Conservation (phyloP, 2,329 filamentous ascomycete genomes). For the Boeremia exigua region DNA sequence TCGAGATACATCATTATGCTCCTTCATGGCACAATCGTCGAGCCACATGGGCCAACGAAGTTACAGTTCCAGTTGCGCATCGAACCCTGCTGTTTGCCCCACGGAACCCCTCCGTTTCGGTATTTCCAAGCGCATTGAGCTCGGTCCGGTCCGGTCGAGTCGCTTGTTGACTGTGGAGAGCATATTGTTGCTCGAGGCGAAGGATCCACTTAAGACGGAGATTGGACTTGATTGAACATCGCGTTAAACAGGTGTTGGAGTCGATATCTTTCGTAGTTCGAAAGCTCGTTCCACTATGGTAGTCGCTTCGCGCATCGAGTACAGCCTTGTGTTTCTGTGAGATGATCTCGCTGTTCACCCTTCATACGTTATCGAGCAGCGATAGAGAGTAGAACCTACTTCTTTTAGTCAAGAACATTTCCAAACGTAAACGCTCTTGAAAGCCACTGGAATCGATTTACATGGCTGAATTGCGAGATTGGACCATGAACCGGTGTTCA, state of each 20-base stretch:
- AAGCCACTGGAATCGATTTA: conserved; percentile 4
- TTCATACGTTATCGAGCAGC: neutral
- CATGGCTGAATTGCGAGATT: conserved; percentile 6
- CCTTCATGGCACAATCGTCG: conserved; percentile 17
- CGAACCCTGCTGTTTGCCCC: conserved; percentile 1
- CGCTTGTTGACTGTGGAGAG: neutral
- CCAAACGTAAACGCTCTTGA: neutral
- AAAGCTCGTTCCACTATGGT: neutral
- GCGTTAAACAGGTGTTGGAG: neutral
- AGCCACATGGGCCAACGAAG: conserved; percentile 1
- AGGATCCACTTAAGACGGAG: neutral
- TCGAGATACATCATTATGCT: conserved; percentile 6
- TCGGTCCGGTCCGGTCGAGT: conserved; percentile 5
- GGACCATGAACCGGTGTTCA: neutral
- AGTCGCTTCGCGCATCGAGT: neutral
- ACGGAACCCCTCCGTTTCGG: neutral
- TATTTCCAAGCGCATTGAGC: neutral
- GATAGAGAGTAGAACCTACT: neutral
- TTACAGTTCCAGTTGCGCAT: neutral
- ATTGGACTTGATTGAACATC: neutral
- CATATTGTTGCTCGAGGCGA: neutral
- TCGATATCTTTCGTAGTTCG: no score
- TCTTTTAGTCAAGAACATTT: neutral
- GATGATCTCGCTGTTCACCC: neutral
- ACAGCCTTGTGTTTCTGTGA: neutral